Percentiles rank a stretch among this genome's conserved stretches.
Conservation (phyloP, 805 yeast genomes). For the Monosporozyma siamensis region DNA sequence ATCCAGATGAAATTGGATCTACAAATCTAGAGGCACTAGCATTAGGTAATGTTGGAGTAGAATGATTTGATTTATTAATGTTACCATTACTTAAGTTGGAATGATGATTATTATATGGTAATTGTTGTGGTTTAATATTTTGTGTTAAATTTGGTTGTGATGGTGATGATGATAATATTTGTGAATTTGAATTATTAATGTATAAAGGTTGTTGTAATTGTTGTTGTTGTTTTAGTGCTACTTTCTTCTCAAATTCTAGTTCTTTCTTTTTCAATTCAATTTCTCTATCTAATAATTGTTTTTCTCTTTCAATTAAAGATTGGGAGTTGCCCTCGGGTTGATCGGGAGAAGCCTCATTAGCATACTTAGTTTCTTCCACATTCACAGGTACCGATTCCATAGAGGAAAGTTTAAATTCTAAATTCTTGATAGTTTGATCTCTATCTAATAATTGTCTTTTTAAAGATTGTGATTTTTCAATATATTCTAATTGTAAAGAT, state of each 20-base stretch:
- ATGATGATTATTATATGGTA: neutral
- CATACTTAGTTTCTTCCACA: neutral
- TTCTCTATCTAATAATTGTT: constrained; percentile 27
- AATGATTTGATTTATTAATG: constrained; percentile 1
- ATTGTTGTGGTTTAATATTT: constrained; percentile 4
- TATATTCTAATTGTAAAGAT: no score
- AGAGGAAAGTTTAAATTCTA: neutral
- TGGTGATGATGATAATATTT: neutral
- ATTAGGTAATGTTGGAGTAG: constrained; percentile 3
- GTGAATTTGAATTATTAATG: constrained; percentile 1
- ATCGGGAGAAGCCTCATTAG: neutral
- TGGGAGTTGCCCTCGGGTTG: constrained; percentile 4
- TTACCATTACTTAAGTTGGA: neutral
- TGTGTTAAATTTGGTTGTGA: neutral
- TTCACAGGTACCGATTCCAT: no score
- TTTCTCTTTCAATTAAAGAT: constrained; percentile 16
- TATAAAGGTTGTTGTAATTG: constrained; percentile 5
- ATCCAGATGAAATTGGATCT: constrained; percentile 16
- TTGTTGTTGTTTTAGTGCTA: neutral
- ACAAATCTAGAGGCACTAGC: constrained; percentile 12
- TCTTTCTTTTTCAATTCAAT: constrained; percentile 12
- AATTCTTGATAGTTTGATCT: neutral
- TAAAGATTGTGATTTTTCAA: no score
- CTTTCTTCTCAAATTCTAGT: neutral
- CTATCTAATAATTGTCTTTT: neutral